Evolutionary conservation across 1,139 yeast genomes (phyloP), one percentile per base, ranked within the genome.

Genomic region (Blastobotrys serpentis): DNA sequence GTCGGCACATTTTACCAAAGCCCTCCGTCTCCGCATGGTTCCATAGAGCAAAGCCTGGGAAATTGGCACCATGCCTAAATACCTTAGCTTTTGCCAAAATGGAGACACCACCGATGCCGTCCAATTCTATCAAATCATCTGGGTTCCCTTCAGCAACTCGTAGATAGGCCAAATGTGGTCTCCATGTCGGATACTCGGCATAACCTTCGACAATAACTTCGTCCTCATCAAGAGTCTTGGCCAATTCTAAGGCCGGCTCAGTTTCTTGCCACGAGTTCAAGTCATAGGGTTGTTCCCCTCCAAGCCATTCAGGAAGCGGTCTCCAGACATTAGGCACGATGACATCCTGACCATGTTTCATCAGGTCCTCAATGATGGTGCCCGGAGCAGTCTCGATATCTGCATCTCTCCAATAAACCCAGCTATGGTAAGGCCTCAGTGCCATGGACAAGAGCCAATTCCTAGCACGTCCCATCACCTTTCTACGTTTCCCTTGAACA

Each of bases 1-100:
- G 72, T 59, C 84, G 81, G 58, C 87, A 80, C 71, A 87, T 72
- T 63, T 87, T 88, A 26, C 96, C 96, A 68, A 87, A 88, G 0
- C 92, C 96, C 68, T 87, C 96, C 4, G 96, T 87, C 66, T 87
- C 96, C 1, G 96, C 96, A 63, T 87, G 96, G 60, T 85, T 85
- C 68, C 82, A 82, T 66, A 86, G 86, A 19, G 95, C 82, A 65
- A 86, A 87, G 1, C 95, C 96, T 4, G 96, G 95, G 75, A 87
- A 87, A 67, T 84, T 88, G 2, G 87, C 79, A 3, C 96, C 96
- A 5, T 78, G 71, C 52, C 89, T 76, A 71, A 87, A 87, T 6
- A 87, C 92, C 51, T 72, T 74, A 2, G 95, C 95, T 61, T 81
- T 82, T 44, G 90, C 79, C 56, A 87, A 73, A 56, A 88, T 86